These are phyloP conservation scores for Scolecobasidium constrictum DNA, from an alignment of 2,329 filamentous ascomycete genomes.

Conservation along the genomic window DNA sequence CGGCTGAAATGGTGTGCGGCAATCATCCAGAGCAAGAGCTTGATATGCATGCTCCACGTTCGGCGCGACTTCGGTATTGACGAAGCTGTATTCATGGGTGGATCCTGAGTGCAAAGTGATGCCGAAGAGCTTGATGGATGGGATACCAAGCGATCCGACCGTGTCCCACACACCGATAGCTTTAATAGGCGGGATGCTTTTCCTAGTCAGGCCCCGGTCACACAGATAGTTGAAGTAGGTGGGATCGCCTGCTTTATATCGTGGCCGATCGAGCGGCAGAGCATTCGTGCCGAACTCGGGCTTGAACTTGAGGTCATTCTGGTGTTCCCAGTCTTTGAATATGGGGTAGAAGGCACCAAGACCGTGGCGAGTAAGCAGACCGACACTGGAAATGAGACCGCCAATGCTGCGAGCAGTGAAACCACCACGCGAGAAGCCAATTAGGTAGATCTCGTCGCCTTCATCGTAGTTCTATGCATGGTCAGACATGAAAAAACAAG, in stretches of 20 bases:
- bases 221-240: no score
- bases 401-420: constrained; percentile 23
- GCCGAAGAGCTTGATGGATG: constrained; percentile 23
- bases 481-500: no score
- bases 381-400: constrained; percentile 15
- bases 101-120: constrained; percentile 26
- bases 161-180: constrained; percentile 45
- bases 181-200: constrained; percentile 33
- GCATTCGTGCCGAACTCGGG: constrained; percentile 1
- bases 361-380: constrained; percentile 14
- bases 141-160: constrained; percentile 37
- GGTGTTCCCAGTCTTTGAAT: constrained; percentile 14
- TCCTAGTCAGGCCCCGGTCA: constrained; percentile 24
- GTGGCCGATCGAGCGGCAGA: no score
- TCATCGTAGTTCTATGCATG: no score
- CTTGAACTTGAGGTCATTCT: constrained; percentile 9
- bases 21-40: constrained; percentile 48
- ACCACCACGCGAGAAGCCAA: constrained; percentile 35
- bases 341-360: constrained; percentile 13
- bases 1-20: constrained; percentile 41
- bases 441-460: constrained; percentile 32
- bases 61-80: constrained; percentile 31
- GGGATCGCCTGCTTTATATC: no score
- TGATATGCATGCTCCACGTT: constrained; percentile 48
- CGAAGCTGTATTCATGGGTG: constrained; percentile 30